Evolutionary conservation across 164 flowering plant species (phyloP).

Genomic region (Aristolochia contorta): DNA sequence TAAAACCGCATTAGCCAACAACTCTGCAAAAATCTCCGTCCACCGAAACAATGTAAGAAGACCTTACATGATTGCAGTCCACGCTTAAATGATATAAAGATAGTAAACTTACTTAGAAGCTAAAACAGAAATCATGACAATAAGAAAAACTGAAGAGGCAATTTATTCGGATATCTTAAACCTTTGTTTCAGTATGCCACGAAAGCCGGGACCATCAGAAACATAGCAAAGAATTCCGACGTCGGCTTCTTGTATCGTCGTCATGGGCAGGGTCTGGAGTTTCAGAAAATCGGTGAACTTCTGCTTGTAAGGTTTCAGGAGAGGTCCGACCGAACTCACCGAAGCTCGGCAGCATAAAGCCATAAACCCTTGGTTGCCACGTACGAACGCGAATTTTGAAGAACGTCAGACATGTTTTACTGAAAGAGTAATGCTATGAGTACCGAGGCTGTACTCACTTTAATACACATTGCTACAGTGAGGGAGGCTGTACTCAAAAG

Average conservation of each 20-base stretch:
- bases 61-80: background rate
- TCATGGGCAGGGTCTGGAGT: slow-evolving; percentile 13
- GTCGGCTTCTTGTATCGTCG: slow-evolving; percentile 50
- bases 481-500: too few species aligned
- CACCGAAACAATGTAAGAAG: background rate
- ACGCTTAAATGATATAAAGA: background rate
- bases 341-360: too few species aligned
- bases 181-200: slow-evolving; percentile 90
- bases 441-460: too few species aligned
- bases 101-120: background rate
- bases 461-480: too few species aligned
- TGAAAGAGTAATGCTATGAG: too few species aligned
- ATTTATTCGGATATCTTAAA: slow-evolving; percentile 2
- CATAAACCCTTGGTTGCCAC: too few species aligned
- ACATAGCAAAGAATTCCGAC: slow-evolving; percentile 78
- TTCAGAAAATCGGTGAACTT: too few species aligned
- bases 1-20: background rate
- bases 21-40: background rate
- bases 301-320: too few species aligned
- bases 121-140: background rate
- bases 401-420: slow-evolving; percentile 15
- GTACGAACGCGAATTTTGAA: background rate
- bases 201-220: slow-evolving; percentile 75
- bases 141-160: background rate
- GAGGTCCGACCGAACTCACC: too few species aligned